Conservation (phyloP, 345 rosid species). For the Laguncularia racemosa region DNA sequence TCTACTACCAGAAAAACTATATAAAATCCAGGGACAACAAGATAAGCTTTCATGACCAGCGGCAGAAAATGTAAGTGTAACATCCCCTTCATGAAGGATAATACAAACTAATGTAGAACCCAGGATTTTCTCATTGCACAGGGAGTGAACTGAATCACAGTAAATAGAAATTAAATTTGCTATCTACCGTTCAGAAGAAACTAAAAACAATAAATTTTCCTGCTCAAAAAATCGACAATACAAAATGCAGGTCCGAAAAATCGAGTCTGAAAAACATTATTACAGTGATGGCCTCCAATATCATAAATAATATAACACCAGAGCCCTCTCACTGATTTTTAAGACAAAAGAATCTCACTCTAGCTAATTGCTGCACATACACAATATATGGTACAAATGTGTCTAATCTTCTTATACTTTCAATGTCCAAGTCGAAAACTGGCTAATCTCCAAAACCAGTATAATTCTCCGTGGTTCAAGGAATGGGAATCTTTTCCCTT, state of each 20-base stretch:
- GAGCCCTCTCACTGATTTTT: constrained; percentile 16
- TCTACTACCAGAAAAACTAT: too few relatives aligned
- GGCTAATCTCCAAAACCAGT: constrained; percentile 9
- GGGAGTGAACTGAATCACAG: too few relatives aligned
- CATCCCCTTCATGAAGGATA: too few relatives aligned
- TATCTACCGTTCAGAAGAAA: too few relatives aligned
- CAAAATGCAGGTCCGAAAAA: background rate
- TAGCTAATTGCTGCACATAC: constrained; percentile 39
- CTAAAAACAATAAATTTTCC: too few relatives aligned
- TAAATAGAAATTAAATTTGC: too few relatives aligned
- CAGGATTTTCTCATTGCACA: too few relatives aligned
- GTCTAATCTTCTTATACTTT: constrained; percentile 4
- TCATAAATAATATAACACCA: background rate
- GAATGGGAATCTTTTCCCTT: background rate
- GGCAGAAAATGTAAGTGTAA: too few relatives aligned
- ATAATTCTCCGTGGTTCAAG: constrained; percentile 1
- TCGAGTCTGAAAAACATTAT: constrained; percentile 5
- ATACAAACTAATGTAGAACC: too few relatives aligned
- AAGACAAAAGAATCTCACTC: constrained; percentile 36
- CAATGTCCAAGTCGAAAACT: background rate
- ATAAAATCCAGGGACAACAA: too few relatives aligned
- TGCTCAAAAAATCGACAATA: too few relatives aligned
- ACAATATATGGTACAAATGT: constrained; percentile 40
- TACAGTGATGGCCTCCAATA: constrained; percentile 3
- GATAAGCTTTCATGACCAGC: too few relatives aligned